A percentile compares a stretch with the other conserved stretches of the same genome.
These are phyloP conservation scores for Didymella glomerata DNA, from an alignment of 2,329 filamentous ascomycete species.

Conservation along the genomic window DNA sequence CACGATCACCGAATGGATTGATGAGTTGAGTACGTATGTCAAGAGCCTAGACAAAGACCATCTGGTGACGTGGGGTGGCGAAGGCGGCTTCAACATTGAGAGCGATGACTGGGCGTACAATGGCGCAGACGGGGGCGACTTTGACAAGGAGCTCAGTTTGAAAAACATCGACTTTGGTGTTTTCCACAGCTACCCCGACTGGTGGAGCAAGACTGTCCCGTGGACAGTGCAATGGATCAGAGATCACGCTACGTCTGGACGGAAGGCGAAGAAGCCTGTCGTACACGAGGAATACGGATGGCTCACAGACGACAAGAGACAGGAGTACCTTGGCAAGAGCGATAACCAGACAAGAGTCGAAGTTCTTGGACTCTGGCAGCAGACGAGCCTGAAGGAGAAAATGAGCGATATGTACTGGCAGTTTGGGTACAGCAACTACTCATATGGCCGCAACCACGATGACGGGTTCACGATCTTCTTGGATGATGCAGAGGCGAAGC, in stretches of 20 bases:
- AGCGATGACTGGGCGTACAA: conserved; percentile 51
- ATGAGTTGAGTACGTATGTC: conserved; percentile 64
- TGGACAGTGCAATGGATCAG: conserved; percentile 65
- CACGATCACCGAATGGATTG: conserved; percentile 59
- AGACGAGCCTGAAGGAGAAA: conserved; percentile 57
- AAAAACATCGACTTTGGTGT: conserved; percentile 63
- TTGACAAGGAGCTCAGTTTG: conserved; percentile 60
- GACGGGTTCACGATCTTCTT: conserved; percentile 67
- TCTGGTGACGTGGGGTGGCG: conserved; percentile 64
- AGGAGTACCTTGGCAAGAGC: conserved; percentile 56
- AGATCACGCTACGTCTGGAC: conserved; percentile 60
- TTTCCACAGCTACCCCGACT: conserved; percentile 66
- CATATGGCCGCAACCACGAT: conserved; percentile 63
- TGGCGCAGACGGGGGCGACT: conserved; percentile 61
- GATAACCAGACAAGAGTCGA: conserved; percentile 57
- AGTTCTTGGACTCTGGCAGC: conserved; percentile 61
- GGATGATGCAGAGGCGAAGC: conserved; percentile 48
- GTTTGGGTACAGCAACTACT: conserved; percentile 61
- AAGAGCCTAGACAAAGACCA: conserved; percentile 62
- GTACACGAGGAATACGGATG: conserved; percentile 65
- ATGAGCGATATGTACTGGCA: conserved; percentile 67
- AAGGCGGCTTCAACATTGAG: conserved; percentile 49
- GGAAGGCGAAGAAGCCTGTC: conserved; percentile 60
- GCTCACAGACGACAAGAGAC: conserved; percentile 60
- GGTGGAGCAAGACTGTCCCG: conserved; percentile 62